Base-by-base conservation (phyloP, 2,329 filamentous ascomycete species). In the Setomelanomma holmii region DNA sequence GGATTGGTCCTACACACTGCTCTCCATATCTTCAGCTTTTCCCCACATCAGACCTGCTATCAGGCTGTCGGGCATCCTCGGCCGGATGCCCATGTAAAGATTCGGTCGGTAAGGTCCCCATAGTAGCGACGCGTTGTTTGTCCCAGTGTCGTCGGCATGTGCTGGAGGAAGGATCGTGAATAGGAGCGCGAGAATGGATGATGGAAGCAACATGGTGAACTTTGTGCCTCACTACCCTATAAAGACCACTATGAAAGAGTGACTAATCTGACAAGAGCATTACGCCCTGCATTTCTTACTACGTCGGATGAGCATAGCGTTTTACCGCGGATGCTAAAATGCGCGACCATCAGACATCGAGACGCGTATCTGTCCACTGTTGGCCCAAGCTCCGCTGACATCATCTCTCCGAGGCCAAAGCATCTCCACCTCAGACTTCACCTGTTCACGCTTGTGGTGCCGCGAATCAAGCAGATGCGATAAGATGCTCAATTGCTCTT, bases 31-130 rank as follows among this genome's bases (percentile, higher is more conserved):
- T 66, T 97, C 90, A 16, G 95, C 85, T 66, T 89, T 89, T 5
- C 86, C 86, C 95, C 95, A 99, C 80, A 97, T 86, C 69, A 98
- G 80, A 2, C 90, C 91, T 4, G 90, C 86, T 71, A 89, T 84
- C 54, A 98, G 74, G 65, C 90, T 92, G 68, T 93, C 86, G 0
- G 92, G 89, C 40, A 93, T 80, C 49, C 91, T 84, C 35, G 93
- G 90, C 14, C 90, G 86, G 40, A 96, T 84, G 1, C 93, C 93
- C 78, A 97, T 96, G 76, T 97, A 97, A 30, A 97, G 76, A 71
- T 96, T 96, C 1, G 93, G 89, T 63, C 91, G 86, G 78, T 98
- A 99, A 2, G 95, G 91, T 0, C 95, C 95, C 95, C 95, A 99
- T 80, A 97, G 81, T 60, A 98, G 81, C 67, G 89, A 93, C 66